phyloP scores from a whole-genome alignment of 2,329 filamentous ascomycete species.

The Karstenula rhodostoma region DNA sequence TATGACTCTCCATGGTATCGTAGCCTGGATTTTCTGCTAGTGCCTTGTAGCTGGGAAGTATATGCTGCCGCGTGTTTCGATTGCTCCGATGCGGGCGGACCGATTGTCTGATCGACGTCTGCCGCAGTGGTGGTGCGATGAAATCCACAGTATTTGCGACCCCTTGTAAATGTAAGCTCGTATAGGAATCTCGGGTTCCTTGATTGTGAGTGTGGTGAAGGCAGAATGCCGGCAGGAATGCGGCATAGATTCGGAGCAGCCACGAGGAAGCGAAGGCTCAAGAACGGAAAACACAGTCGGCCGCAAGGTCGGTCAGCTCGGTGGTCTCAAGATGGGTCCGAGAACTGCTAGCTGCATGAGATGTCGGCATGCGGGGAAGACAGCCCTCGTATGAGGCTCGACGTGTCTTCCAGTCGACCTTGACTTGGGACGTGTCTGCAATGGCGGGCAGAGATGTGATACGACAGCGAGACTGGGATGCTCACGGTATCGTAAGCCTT shows the following conservation, averaged over 20 bases:
- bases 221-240: neutral
- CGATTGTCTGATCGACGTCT: slow-evolving; percentile 4
- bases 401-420: slow-evolving; percentile 2
- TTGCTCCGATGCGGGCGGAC: slow-evolving; percentile 1
- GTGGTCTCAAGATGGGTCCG: slow-evolving; percentile 14
- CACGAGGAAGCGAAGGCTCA: neutral
- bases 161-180: slow-evolving; percentile 6
- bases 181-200: neutral
- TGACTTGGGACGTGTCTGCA: slow-evolving; percentile 3
- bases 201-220: neutral
- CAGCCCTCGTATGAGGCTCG: neutral
- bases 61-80: slow-evolving; percentile 7
- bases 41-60: slow-evolving; percentile 1
- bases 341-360: slow-evolving; percentile 32
- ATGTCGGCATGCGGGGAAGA: slow-evolving; percentile 39
- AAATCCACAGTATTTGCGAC: neutral
- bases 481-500: slow-evolving; percentile 15
- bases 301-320: neutral
- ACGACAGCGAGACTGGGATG: slow-evolving; percentile 17
- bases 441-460: slow-evolving; percentile 8
- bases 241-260: neutral
- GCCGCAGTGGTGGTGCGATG: neutral
- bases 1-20: neutral
- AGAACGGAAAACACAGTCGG: neutral
- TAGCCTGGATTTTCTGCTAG: neutral